Percentiles rank a stretch among this genome's conserved stretches.
phyloP scores from a whole-genome alignment of 192 early-diverging fungal species.

The Cladochytrium replicatum region DNA sequence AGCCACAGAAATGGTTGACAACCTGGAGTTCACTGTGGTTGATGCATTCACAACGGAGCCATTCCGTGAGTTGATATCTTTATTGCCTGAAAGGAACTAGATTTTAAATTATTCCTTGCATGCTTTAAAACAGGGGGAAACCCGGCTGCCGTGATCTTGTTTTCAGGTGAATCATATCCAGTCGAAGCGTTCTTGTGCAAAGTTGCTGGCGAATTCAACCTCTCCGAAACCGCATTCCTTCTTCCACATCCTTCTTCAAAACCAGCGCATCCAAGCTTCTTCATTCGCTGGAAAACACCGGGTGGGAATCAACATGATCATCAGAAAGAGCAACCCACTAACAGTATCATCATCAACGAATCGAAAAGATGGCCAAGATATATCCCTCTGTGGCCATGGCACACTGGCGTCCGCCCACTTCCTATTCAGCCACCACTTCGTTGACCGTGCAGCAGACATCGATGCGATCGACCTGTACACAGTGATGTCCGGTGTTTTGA shows the following conservation, averaged over 20 bases:
- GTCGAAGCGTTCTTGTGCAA: background rate
- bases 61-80: no score
- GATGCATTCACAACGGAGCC: no score
- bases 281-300: constrained; percentile 35
- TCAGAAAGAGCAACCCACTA: no score
- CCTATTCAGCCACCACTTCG: no score
- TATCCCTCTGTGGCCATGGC: constrained; percentile 35
- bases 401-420: constrained; percentile 31
- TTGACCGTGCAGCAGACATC: background rate
- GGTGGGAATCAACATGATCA: no score
- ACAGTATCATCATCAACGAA: no score
- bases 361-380: no score
- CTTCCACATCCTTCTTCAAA: constrained; percentile 3
- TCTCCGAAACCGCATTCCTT: constrained; percentile 36
- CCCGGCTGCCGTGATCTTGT: constrained; percentile 4
- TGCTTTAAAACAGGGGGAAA: no score
- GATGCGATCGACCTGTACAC: background rate
- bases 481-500: constrained; percentile 7
- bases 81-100: no score
- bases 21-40: no score
- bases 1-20: no score
- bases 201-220: constrained; percentile 28
- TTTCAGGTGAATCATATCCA: constrained; percentile 2
- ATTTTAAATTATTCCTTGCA: no score
- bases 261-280: background rate